Base-by-base conservation (phyloP, 179 eudicot genomes). In the Beta corolliflora region DNA sequence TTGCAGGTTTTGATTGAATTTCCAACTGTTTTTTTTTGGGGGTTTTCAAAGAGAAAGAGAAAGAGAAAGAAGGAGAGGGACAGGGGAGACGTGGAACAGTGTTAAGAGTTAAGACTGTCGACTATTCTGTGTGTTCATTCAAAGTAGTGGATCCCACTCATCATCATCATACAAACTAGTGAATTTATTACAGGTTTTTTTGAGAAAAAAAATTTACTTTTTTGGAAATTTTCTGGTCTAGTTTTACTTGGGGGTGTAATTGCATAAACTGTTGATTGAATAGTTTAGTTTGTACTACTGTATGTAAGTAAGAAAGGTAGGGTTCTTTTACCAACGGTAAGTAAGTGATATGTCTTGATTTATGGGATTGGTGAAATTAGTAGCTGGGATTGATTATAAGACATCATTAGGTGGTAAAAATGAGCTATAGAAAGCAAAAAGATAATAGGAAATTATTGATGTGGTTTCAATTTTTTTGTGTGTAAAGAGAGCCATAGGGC, bases 1-100 rank as follows among this genome's bases (percentile, higher is more conserved):
- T 66, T 66, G 12, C 14, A 18, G 71, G 71, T 66, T 66, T 66
- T 64, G 12, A 11, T 7, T 7, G 55, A 31, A 31, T 31, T 31
- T 52, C 55, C 10, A 11, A 52, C 55, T 23, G 12, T 25, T 66
- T 45, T 8, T 53, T 8, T 12, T 36, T 41, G 15, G 18, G 50
- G 45, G n/a, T 5, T 36, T 69, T 44, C 3, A 2, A 69, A 25
- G 25, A 16, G 3, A 19, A 18, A 5, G 41, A 11, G 19, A 25
- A 44, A 3, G 1, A 64, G 4, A 16, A 45, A 73, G 65, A 77
- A 56, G 77, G 53, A 71, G 77, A 48, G 5, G 36, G 74, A 66
- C 53, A 66, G 56, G 56, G 54, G 67, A 29, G 55, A 78, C 80
- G 75, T 68, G 64, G 81, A 23, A 29, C 71, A 76, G 71, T 61